Base-by-base conservation (phyloP, 495 filamentous ascomycete species). In the Cladorrhinum samala region DNA sequence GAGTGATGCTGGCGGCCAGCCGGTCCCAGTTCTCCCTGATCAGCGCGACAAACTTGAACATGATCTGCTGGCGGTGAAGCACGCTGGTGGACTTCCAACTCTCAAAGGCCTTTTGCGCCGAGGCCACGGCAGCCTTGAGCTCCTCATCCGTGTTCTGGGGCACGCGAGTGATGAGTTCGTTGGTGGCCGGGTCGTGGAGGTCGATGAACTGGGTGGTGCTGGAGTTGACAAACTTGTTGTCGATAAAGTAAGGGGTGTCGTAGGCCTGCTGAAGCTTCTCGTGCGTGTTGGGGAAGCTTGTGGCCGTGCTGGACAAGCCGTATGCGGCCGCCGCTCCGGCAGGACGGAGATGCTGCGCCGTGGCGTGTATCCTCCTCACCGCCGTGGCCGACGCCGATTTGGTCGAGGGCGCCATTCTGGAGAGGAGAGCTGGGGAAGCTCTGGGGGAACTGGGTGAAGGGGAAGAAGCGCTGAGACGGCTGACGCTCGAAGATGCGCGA, bases 121-220 rank as follows among this genome's bases (percentile, higher is more conserved):
- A 90, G 56, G 83, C 82, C 39, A 96, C 89, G 24, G 90, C 92
- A 30, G 91, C 91, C 59, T 81, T 76, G 49, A 99, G 80, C 73
- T 99, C 93, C 61, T 77, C 88, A 69, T 91, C 81, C 7, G 93
- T 96, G 64, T 86, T 92, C 70, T 97, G 91, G 19, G 93, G 93
- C 27, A 99, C 93, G n/a, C 94, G 87, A 9, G 93, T 97, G 27
- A 99, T 89, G 44, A 99, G 83, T 65, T 96, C 93, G 77, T 97
- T 97, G 52, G 93, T 99, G 46, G 94, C 93, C 2, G 93, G 93
- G 65, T 99, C 93, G 68, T 90, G 76, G 38, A 99, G 77, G 53
- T 97, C 92, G 66, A 97, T 94, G 86, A 87, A 96, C 55, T 82
- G 74, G 7, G 81, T 77, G 14, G 94, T 77, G 63, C 81, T 74